Base-by-base conservation (phyloP, 148 eudicot species). In the Rhododendron griersonianum region DNA sequence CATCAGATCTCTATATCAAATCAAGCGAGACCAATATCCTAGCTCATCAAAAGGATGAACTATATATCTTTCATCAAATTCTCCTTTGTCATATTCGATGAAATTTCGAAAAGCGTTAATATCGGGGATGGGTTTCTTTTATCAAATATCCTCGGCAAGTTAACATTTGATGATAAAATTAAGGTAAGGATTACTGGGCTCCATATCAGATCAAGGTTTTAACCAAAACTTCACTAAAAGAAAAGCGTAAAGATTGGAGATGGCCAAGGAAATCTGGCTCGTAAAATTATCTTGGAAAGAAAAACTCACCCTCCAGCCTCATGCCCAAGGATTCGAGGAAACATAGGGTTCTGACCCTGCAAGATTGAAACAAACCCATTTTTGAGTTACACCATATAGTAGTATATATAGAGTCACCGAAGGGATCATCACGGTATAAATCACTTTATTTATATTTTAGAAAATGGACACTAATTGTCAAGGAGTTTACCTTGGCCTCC, bases 281-380 rank as follows among this genome's bases (percentile, higher is more conserved):
- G 0, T 61, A 61, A 61, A 23, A n/a, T 25, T 0, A n/a, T 25
- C 4, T 10, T 25, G 74, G 75, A 48, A 47, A 47, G 1, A 79
- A 47, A 50, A 28, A 51, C 83, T 63, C 89, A 89, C 93, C 92
- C 92, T 69, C 91, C 92, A 35, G 93, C 91, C 83, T 91, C 93
- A 44, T 91, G 93, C 41, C 93, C 93, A 10, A 91, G 82, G 71
- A 91, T 91, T 48, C 92, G 84, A 44, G 93, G 93, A 87, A 86
- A 90, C 37, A 83, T 0, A 1, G 88, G 83, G 69, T 87, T 65
- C 55, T 87, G 86, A 65, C 86, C 88, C 88, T 87, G 87, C 81
- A 82, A 76, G 11, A 86, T 3, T 80, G 86, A 23, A 80, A 1
- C 51, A 28, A 86, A 83, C 6, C 83, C 82, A 87, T 87, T 50